Evolutionary conservation across 164 flowering plant genomes (phyloP).

Genomic region (Paratinospora sagittata): DNA sequence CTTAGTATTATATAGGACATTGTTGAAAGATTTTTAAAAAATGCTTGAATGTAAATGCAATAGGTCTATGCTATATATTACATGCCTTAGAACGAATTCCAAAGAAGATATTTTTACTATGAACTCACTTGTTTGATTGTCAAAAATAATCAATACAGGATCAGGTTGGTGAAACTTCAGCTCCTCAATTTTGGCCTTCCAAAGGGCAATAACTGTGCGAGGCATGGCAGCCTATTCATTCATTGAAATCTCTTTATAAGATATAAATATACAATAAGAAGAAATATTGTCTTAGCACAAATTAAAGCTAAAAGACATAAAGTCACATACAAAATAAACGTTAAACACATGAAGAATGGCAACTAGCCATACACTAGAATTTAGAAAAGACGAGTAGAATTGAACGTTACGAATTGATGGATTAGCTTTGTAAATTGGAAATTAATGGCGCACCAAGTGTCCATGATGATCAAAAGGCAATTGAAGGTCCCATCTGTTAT

Average conservation of each 20-base stretch:
- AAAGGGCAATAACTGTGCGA: constrained; percentile 55
- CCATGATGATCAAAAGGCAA: too few species aligned
- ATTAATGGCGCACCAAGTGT: too few species aligned
- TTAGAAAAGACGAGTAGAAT: too few species aligned
- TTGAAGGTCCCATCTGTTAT: too few species aligned
- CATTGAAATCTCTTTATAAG: not conserved
- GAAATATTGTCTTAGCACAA: not conserved
- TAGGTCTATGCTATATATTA: not conserved
- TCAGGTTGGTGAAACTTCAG: constrained; percentile 60
- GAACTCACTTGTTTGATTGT: constrained; percentile 40
- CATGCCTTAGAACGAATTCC: not conserved
- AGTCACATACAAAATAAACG: not conserved
- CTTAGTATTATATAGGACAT: too few species aligned
- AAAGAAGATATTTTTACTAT: not conserved
- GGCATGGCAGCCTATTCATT: constrained; percentile 73
- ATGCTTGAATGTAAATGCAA: not conserved
- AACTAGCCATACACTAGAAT: too few species aligned
- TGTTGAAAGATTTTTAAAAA: not conserved
- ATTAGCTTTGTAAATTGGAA: too few species aligned
- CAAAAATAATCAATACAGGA: constrained; percentile 50
- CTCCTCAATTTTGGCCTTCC: constrained; percentile 81
- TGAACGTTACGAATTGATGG: too few species aligned
- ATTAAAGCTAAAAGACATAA: not conserved
- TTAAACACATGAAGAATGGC: too few species aligned
- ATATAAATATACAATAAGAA: not conserved